A percentile compares a stretch with the other conserved stretches of the same genome.
Evolutionary conservation across 2,329 filamentous ascomycete species (phyloP).

Genomic region (Magnaporthiopsis rhizophila): DNA sequence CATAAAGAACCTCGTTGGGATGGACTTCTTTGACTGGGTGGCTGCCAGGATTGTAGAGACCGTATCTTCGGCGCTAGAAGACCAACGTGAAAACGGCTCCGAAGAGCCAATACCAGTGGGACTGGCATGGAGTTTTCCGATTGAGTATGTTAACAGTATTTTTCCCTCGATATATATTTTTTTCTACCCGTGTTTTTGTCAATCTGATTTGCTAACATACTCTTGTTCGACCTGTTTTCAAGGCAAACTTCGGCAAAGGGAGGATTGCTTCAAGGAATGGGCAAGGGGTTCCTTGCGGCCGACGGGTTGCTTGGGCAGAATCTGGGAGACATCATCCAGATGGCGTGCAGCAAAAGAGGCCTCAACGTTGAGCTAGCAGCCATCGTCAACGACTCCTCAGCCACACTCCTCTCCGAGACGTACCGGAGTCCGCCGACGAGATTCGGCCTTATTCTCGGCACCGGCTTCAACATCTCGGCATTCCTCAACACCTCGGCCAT

Average conservation of each 20-base stretch:
- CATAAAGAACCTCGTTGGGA: conserved; percentile 49
- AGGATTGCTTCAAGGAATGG: conserved; percentile 54
- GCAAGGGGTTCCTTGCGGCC: conserved; percentile 56
- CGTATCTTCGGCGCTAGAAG: conserved; percentile 34
- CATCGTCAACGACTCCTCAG: conserved; percentile 60
- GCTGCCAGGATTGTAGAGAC: conserved; percentile 51
- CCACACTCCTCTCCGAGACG: conserved; percentile 57
- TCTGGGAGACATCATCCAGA: conserved; percentile 48
- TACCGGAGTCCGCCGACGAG: conserved; percentile 51
- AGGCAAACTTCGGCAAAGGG: conserved; percentile 57
- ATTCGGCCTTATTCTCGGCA: conserved; percentile 59
- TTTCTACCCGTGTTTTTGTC: background rate
- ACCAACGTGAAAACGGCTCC: conserved; percentile 20
- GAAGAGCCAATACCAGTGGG: conserved; percentile 47
- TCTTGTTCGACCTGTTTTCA: conserved; percentile 4
- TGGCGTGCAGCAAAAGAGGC: conserved; percentile 40
- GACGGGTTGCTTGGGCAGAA: conserved; percentile 51
- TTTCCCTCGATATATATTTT: background rate
- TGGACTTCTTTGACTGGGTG: conserved; percentile 62
- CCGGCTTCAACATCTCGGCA: conserved; percentile 58
- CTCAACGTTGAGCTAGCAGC: conserved; percentile 49
- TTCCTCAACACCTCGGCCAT: conserved; percentile 53
- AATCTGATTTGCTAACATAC: background rate
- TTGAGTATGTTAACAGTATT: conserved; percentile 43
- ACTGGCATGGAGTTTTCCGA: conserved; percentile 62